These are phyloP conservation scores for Populus tomentosa DNA, from an alignment of 441 rosid genomes.

Conservation along the genomic window DNA sequence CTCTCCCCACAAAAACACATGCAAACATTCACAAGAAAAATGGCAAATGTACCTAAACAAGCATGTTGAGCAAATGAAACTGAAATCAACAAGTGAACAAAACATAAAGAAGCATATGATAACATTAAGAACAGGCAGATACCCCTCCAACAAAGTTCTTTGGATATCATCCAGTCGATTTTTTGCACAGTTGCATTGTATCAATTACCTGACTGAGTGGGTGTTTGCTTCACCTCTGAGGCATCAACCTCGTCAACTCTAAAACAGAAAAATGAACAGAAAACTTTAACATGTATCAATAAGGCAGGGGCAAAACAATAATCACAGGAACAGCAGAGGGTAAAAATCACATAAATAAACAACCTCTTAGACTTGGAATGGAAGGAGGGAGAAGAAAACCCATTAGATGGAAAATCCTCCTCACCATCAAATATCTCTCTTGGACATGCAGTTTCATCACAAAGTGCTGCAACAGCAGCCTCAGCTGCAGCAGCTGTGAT, in stretches of 20 bases:
- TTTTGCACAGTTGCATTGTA: not conserved
- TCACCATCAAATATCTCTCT: constrained; percentile 51
- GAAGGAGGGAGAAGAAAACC: constrained; percentile 24
- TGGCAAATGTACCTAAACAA: not conserved
- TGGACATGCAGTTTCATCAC: constrained; percentile 70
- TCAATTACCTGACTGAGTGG: constrained; percentile 42
- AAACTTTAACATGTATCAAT: constrained; percentile 4
- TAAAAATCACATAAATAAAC: constrained; percentile 1
- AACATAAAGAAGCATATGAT: not conserved
- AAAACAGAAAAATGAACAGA: constrained; percentile 15
- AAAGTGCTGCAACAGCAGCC: constrained; percentile 70
- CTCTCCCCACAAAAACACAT: not conserved
- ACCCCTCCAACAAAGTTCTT: not conserved
- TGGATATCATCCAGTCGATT: not conserved
- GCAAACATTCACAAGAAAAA: too few relatives aligned
- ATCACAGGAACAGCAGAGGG: not conserved
- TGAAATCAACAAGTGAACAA: not conserved
- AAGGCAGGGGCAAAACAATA: constrained; percentile 6
- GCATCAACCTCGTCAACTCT: constrained; percentile 44
- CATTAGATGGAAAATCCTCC: constrained; percentile 28
- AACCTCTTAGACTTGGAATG: constrained; percentile 43
- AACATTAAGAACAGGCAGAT: not conserved
- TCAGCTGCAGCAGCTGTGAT: constrained; percentile 73
- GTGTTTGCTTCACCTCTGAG: constrained; percentile 34
- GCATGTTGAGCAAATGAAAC: not conserved